Conservation (phyloP, 495 filamentous ascomycete genomes). For the Xylaria grammica region DNA sequence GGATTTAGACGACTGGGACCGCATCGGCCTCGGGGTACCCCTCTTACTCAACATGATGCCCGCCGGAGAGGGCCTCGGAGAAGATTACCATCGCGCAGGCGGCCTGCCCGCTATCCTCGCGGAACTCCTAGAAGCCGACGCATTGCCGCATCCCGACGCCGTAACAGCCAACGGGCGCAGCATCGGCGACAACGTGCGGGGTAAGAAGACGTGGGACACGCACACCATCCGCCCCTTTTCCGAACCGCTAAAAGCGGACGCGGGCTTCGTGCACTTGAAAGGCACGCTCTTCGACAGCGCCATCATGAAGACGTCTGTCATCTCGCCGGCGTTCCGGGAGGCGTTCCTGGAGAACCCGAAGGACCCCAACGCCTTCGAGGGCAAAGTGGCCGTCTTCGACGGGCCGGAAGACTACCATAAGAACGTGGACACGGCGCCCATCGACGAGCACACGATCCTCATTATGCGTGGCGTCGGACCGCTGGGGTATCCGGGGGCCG, state of each 20-base stretch:
- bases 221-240: slow-evolving; percentile 52
- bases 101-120: slow-evolving; percentile 61
- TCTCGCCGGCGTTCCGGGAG: slow-evolving; percentile 53
- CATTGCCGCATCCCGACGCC: slow-evolving; percentile 20
- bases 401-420: slow-evolving; percentile 59
- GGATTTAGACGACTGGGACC: slow-evolving; percentile 60
- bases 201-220: slow-evolving; percentile 22
- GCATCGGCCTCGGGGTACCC: slow-evolving; percentile 53
- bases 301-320: slow-evolving; percentile 64
- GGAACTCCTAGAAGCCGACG: slow-evolving; percentile 52
- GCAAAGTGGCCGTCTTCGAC: slow-evolving; percentile 57
- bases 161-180: slow-evolving; percentile 21
- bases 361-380: slow-evolving; percentile 59
- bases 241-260: slow-evolving; percentile 53
- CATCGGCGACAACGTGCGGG: slow-evolving; percentile 18
- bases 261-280: slow-evolving; percentile 57
- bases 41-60: slow-evolving; percentile 62
- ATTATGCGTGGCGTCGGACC: slow-evolving; percentile 62
- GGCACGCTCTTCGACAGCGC: slow-evolving; percentile 60
- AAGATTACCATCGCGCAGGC: slow-evolving; percentile 60
- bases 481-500: slow-evolving; percentile 59
- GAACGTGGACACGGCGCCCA: slow-evolving; percentile 53
- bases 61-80: slow-evolving; percentile 56
- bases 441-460: slow-evolving; percentile 56
- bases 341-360: slow-evolving; percentile 55